A percentile compares a stretch with the other conserved stretches of the same genome.
phyloP scores from a whole-genome alignment of 1,284 basidiomycete genomes.

The Malassezia equina region DNA sequence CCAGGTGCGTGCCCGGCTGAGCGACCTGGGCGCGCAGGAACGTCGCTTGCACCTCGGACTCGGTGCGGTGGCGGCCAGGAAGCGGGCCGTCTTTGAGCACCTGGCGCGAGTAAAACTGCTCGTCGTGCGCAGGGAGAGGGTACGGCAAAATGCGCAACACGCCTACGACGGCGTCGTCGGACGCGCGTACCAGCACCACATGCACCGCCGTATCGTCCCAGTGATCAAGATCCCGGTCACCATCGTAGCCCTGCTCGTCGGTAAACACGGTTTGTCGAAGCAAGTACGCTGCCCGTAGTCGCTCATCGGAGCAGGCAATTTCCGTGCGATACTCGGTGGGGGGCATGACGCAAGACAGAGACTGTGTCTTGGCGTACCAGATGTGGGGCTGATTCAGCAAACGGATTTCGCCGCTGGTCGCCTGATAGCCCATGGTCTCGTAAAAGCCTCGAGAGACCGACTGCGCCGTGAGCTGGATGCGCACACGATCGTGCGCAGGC shows the following conservation, averaged over 20 bases:
- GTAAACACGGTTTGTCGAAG: constrained; percentile 7
- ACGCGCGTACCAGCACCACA: background rate
- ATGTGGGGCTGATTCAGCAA: constrained; percentile 6
- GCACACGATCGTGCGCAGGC: background rate
- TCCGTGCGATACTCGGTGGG: background rate
- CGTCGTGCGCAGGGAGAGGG: background rate
- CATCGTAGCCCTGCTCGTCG: constrained; percentile 13
- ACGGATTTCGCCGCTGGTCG: background rate
- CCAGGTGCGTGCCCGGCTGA: background rate
- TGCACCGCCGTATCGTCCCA: constrained; percentile 6
- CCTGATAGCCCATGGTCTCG: constrained; percentile 1
- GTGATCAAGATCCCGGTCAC: constrained; percentile 11
- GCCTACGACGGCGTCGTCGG: background rate
- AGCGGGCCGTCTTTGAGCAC: background rate
- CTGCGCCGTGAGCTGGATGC: constrained; percentile 1
- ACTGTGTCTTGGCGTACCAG: background rate
- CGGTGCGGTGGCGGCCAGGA: constrained; percentile 10
- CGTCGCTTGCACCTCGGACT: background rate
- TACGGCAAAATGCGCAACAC: constrained; percentile 6
- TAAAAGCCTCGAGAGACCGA: constrained; percentile 2
- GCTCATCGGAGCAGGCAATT: background rate
- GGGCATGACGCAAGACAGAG: background rate
- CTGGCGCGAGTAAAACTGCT: background rate
- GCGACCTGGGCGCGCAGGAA: background rate
- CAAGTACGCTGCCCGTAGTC: constrained; percentile 9